Base-by-base conservation (phyloP, 2,329 filamentous ascomycete species). In the Pseudocercospora cruenta region DNA sequence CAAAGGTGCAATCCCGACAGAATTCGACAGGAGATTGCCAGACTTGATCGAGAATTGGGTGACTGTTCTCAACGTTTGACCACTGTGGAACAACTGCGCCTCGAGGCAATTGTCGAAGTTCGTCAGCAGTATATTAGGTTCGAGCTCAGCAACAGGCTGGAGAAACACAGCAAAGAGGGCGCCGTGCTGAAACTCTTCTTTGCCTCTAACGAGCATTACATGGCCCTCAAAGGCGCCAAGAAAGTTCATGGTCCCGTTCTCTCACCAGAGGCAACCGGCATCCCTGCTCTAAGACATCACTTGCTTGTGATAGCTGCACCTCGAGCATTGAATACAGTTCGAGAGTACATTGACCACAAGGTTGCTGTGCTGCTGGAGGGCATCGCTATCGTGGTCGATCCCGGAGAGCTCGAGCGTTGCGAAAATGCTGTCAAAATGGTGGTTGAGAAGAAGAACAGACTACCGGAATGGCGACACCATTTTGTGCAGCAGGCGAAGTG, bases 141-240 rank as follows among this genome's bases (percentile, higher is more conserved):
- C 2, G n/a, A 58, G n/a, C 26, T 75, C 9, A 57, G 51, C 7
- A 2, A 62, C 9, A 55, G 47, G 16, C 60, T 64, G 14, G 5
- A 60, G 4, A 24, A 60, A 4, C 59, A 67, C 45, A 45, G 67
- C 4, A 58, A 65, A 4, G 21, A 49, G 0, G 63, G 55, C 4
- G 49, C n/a, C 1, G n/a, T 14, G 7, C 63, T 70, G 1, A 24
- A 63, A 0, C 57, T 73, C 21, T 67, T 69, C 43, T 72, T 67
- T 63, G 65, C 75, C 9, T 75, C 73, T 8, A 76, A 72, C 19
- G 22, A 47, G 21, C 74, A 76, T 49, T 76, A 76, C 59, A 60
- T 57, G 22, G 65, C 64, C 0, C 58, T 57, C 16, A 74, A 73
- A 33, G 69, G 66, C 2, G 62, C 24, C 10, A 60, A 36, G 8